Evolutionary conservation across 805 yeast genomes (phyloP), one percentile per base, ranked within the genome.

Genomic region (Candida pini): DNA sequence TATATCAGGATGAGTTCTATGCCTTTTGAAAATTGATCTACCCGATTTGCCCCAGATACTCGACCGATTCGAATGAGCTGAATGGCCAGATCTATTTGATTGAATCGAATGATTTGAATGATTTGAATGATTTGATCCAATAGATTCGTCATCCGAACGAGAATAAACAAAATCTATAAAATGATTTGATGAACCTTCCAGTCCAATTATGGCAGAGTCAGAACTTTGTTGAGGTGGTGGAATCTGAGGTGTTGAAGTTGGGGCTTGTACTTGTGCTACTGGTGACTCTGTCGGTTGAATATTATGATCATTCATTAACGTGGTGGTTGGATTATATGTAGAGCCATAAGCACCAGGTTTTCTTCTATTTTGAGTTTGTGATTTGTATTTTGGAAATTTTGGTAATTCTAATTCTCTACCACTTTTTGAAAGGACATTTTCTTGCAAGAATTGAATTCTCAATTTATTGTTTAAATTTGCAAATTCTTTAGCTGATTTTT

Each of bases 401-500:
- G 70, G 70, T n/a, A 65, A 35, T 4, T 54, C 58, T 9, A 51
- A 39, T 5, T 53, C 60, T 34, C 38, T 47, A 30, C 41, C 30
- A 30, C 45, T 43, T 28, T 45, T 48, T 15, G 28, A 39, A 13
- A 48, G 34, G 14, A 56, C 55, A 34, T 63, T 58, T 29, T 63
- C 62, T 36, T 69, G 74, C 42, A 76, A 65, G 6, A 68, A 52
- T 3, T 72, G 64, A 8, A 79, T 63, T 51, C 76, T 79, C 42
- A 89, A 63, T 35, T 75, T 71, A 14, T 82, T 73, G 54, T 89
- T 94, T 36, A 90, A 65, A 18, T 68, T 68, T n/a, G 73, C 61
- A 28, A 92, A 65, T 42, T 88, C 96, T 47, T 78, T 76, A 31
- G 80, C 74, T 16, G 77, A 81, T 48, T 81, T 81, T 19, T 76